Evolutionary conservation across 169 alveolate genomes (phyloP).

Genomic region (Cardiosporidium cionae): DNA sequence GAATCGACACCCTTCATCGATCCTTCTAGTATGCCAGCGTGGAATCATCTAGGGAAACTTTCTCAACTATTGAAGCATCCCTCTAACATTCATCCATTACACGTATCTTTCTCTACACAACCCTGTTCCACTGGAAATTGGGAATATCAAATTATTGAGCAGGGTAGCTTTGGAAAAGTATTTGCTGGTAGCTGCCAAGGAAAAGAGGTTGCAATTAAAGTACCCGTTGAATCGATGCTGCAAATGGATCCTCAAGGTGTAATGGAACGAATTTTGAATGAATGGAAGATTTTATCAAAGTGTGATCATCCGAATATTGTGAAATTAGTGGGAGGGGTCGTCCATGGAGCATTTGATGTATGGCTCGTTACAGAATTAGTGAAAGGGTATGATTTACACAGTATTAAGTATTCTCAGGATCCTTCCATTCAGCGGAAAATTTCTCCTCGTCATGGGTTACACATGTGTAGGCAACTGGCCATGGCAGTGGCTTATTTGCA

Average conservation of each 20-base stretch:
- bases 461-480: constrained; percentile 75
- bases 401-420: constrained; percentile 57
- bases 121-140: no score
- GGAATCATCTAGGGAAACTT: no score
- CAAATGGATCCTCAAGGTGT: constrained; percentile 73
- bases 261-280: constrained; percentile 66
- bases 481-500: constrained; percentile 64
- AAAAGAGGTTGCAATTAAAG: constrained; percentile 64
- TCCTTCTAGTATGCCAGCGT: no score
- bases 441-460: constrained; percentile 36
- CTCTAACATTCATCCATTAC: no score
- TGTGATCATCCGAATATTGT: background rate
- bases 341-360: constrained; percentile 71
- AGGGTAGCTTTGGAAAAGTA: background rate
- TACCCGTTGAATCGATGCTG: constrained; percentile 69
- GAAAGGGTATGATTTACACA: constrained; percentile 71
- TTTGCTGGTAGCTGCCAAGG: background rate
- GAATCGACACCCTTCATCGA: no score
- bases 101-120: no score
- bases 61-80: no score
- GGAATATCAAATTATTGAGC: background rate
- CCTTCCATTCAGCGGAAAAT: constrained; percentile 11
- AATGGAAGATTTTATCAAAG: constrained; percentile 68
- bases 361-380: constrained; percentile 73
- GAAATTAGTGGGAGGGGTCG: constrained; percentile 50